Conservation (phyloP, 306 rosid genomes). For the Potentilla sterilis region DNA sequence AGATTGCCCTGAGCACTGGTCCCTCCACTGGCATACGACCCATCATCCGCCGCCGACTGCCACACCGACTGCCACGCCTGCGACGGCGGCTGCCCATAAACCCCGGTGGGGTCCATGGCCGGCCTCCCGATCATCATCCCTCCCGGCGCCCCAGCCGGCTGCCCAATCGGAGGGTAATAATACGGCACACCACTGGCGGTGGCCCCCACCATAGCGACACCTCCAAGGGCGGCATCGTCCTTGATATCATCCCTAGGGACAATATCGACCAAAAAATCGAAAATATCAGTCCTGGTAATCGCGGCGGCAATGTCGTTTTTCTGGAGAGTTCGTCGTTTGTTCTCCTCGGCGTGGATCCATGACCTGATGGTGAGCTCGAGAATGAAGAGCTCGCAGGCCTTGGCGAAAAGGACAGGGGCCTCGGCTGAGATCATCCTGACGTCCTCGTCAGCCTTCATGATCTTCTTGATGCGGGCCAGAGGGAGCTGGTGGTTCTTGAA, state of each 20-base stretch:
- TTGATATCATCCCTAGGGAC: slow-evolving; percentile 95
- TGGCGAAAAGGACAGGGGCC: slow-evolving; percentile 86
- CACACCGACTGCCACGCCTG: slow-evolving; percentile 98
- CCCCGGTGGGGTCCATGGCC: slow-evolving; percentile 78
- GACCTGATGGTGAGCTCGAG: slow-evolving; percentile 97
- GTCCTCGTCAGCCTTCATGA: slow-evolving; percentile 99
- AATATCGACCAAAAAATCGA: slow-evolving; percentile 85
- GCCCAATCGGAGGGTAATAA: slow-evolving; percentile 87
- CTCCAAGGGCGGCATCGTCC: slow-evolving; percentile 57
- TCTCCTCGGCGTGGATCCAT: slow-evolving; percentile 99
- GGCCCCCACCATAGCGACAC: slow-evolving; percentile 54
- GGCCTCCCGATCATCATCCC: slow-evolving; percentile 92
- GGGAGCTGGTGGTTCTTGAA: slow-evolving; percentile 99
- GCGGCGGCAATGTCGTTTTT: slow-evolving; percentile 96
- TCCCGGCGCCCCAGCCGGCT: slow-evolving; percentile 57
- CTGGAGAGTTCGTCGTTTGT: slow-evolving; percentile 89
- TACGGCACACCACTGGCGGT: slow-evolving; percentile 83
- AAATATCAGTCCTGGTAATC: slow-evolving; percentile 82
- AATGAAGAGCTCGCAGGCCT: slow-evolving; percentile 98
- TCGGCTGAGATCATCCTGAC: slow-evolving; percentile 99
- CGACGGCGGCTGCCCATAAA: slow-evolving; percentile 86
- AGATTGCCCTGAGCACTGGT: slow-evolving; percentile 64
- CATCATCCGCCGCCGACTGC: slow-evolving; percentile 73
- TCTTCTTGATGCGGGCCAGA: slow-evolving; percentile 95
- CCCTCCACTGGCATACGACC: slow-evolving; percentile 62